Conservation (phyloP, 345 rosid genomes). For the Sapria himalayana region DNA sequence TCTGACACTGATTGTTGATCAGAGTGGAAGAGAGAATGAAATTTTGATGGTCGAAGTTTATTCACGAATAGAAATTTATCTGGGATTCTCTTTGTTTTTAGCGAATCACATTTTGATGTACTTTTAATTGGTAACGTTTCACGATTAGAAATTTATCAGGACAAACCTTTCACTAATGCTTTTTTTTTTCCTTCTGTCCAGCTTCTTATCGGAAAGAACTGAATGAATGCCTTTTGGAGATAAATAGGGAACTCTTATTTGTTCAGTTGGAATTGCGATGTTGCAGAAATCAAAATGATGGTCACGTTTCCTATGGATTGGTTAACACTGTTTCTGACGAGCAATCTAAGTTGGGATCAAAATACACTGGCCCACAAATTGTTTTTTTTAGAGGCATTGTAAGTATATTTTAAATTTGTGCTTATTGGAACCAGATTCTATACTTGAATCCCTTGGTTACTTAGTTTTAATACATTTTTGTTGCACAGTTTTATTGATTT, state of each 20-base stretch:
- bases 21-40: too few species aligned
- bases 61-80: too few species aligned
- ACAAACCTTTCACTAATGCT: not conserved
- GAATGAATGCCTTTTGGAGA: slow-evolving; percentile 50
- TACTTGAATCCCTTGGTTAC: too few species aligned
- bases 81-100: slow-evolving; percentile 1
- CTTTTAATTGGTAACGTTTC: not conserved
- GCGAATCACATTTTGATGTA: not conserved
- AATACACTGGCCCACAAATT: slow-evolving; percentile 66
- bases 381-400: slow-evolving; percentile 68
- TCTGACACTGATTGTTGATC: not conserved
- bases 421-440: not conserved
- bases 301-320: slow-evolving; percentile 55
- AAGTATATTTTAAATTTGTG: slow-evolving; percentile 11
- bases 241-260: slow-evolving; percentile 62
- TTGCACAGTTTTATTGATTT: too few species aligned
- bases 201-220: slow-evolving; percentile 27
- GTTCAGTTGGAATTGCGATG: slow-evolving; percentile 64
- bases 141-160: not conserved
- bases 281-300: slow-evolving; percentile 62
- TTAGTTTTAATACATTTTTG: too few species aligned
- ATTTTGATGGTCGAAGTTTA: too few species aligned
- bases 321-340: slow-evolving; percentile 70
- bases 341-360: slow-evolving; percentile 77
- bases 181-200: slow-evolving; percentile 9